Evolutionary conservation across 2,329 filamentous ascomycete genomes (phyloP).

Genomic region (Aschersonia sp.): DNA sequence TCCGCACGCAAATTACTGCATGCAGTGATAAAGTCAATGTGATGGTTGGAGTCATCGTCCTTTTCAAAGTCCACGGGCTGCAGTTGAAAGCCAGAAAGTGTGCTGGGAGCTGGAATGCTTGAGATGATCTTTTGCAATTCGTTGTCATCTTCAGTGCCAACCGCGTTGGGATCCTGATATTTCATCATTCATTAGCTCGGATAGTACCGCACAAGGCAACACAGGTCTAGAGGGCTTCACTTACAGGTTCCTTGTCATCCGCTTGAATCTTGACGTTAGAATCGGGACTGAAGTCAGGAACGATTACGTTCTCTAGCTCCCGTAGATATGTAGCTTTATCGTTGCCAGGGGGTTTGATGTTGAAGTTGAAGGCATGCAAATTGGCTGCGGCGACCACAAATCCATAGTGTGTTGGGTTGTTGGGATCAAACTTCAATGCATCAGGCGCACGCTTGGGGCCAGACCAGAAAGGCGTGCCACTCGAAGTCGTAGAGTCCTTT

Average conservation of each 20-base stretch:
- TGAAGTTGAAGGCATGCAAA: conserved; percentile 94
- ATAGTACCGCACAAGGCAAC: neutral
- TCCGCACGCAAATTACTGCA: conserved; percentile 92
- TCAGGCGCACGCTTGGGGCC: conserved; percentile 94
- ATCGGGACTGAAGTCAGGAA: conserved; percentile 87
- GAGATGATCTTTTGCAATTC: conserved; percentile 60
- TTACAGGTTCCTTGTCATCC: conserved; percentile 76
- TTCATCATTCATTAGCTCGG: neutral
- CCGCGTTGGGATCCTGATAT: conserved; percentile 62
- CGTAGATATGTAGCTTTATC: conserved; percentile 60
- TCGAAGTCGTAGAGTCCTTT: conserved; percentile 79
- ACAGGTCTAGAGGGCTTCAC: conserved; percentile 9
- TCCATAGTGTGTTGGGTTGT: conserved; percentile 72
- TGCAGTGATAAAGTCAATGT: conserved; percentile 98
- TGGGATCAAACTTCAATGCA: conserved; percentile 72
- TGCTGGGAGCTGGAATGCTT: conserved; percentile 63
- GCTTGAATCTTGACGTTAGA: conserved; percentile 92
- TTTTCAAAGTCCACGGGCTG: conserved; percentile 95
- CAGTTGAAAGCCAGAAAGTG: conserved; percentile 76
- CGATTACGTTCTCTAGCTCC: conserved; percentile 81
- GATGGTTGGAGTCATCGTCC: conserved; percentile 93
- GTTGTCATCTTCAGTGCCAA: conserved; percentile 54
- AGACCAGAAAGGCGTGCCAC: conserved; percentile 90
- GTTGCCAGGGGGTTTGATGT: conserved; percentile 67
- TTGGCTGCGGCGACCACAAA: conserved; percentile 84